These are phyloP conservation scores for Kwoniella shandongensis DNA, from an alignment of 768 basidiomycete genomes.

Conservation along the genomic window DNA sequence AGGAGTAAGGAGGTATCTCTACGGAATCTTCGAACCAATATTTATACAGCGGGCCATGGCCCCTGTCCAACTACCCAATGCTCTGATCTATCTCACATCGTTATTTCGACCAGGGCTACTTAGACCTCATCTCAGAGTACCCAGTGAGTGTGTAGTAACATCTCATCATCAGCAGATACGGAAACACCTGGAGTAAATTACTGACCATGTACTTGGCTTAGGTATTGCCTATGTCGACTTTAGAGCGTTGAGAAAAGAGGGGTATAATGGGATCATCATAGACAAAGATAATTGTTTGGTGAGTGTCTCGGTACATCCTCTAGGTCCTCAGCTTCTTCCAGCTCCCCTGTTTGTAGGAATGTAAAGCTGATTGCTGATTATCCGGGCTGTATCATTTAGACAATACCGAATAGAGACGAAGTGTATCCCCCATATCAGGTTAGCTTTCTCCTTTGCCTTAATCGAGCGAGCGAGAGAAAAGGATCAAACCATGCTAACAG, in stretches of 20 bases:
- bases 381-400: constrained; percentile 59
- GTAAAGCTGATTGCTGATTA: too few species aligned
- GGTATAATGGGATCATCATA: constrained; percentile 86
- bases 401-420: constrained; percentile 71
- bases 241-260: constrained; percentile 62
- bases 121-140: constrained; percentile 39
- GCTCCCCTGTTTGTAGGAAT: too few species aligned
- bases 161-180: not conserved
- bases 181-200: too few species aligned
- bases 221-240: constrained; percentile 50
- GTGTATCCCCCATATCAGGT: constrained; percentile 77
- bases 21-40: too few species aligned
- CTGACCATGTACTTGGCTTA: too few species aligned
- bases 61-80: constrained; percentile 34
- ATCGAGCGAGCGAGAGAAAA: too few species aligned
- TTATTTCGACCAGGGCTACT: constrained; percentile 36
- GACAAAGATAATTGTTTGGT: constrained; percentile 99
- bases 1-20: too few species aligned
- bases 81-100: constrained; percentile 37
- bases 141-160: constrained; percentile 30
- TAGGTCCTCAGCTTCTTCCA: too few species aligned
- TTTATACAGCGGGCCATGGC: constrained; percentile 20
- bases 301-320: constrained; percentile 51
- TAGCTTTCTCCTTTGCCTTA: too few species aligned
- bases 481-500: too few species aligned